Conservation (phyloP, 805 yeast genomes). For the Starmerella potacharoeniae region DNA sequence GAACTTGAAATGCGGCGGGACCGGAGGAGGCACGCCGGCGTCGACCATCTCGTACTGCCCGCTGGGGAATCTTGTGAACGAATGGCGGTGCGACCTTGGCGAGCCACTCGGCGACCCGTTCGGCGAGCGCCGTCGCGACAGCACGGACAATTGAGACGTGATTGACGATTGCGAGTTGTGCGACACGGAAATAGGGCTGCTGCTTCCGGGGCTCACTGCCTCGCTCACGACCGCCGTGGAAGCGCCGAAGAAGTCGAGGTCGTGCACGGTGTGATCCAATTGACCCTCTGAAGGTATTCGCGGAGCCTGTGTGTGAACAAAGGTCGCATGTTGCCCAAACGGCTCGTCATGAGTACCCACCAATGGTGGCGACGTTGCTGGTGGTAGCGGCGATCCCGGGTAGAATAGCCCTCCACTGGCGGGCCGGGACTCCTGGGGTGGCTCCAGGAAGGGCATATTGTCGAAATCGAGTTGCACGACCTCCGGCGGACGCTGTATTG, state of each 20-base stretch:
- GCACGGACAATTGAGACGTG: conserved; percentile 12
- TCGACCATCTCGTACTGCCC: conserved; percentile 6
- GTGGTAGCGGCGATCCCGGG: conserved; percentile 1
- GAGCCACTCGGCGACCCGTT: not conserved
- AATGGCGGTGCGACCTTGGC: conserved; percentile 2
- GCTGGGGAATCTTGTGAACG: not conserved
- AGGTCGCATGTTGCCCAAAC: not conserved
- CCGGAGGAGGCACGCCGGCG: conserved; percentile 20
- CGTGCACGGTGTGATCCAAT: not conserved
- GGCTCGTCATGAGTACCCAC: not conserved
- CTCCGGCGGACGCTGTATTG: not conserved
- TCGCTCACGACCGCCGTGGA: not conserved
- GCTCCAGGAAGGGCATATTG: conserved; percentile 14
- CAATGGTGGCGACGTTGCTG: not conserved
- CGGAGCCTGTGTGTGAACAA: not conserved
- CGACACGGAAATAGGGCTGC: not conserved
- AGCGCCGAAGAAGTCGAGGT: not conserved
- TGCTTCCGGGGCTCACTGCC: not conserved
- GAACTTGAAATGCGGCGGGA: conserved; percentile 16
- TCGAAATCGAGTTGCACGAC: conserved; percentile 8
- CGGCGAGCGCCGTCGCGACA: conserved; percentile 1
- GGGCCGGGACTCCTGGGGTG: not conserved
- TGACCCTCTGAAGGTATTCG: not conserved
- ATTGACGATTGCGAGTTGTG: conserved; percentile 7
- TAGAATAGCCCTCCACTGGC: not conserved